These are phyloP conservation scores for Hirsutella minnesotensis DNA, from an alignment of 2,329 filamentous ascomycete genomes.

Conservation along the genomic window DNA sequence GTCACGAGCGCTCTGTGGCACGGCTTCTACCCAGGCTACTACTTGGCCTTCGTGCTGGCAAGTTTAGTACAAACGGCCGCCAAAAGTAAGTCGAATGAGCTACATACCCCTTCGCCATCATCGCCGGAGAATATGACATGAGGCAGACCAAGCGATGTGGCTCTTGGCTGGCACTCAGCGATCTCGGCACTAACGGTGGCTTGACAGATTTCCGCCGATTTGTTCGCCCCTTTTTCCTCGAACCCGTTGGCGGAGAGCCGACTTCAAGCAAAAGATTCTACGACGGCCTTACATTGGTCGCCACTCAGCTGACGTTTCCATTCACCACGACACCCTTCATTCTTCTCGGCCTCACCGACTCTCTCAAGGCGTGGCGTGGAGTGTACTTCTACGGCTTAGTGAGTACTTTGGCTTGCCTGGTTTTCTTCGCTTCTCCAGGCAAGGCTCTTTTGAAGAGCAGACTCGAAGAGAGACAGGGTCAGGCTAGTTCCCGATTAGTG, in stretches of 20 bases:
- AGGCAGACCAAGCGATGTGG: neutral
- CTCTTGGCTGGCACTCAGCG: neutral
- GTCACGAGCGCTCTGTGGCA: conserved; percentile 94
- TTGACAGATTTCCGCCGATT: conserved; percentile 71
- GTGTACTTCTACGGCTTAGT: conserved; percentile 82
- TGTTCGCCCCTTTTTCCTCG: conserved; percentile 84
- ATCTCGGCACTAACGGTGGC: neutral
- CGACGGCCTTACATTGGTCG: conserved; percentile 62
- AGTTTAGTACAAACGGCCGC: conserved; percentile 87
- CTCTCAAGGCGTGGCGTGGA: conserved; percentile 64
- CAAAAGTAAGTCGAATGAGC: conserved; percentile 57
- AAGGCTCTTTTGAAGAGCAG: conserved; percentile 47
- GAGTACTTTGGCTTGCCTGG: conserved; percentile 51
- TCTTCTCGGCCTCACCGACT: conserved; percentile 60
- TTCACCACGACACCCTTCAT: conserved; percentile 81
- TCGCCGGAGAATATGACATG: no score
- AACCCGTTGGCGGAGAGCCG: conserved; percentile 58
- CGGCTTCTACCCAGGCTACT: conserved; percentile 95
- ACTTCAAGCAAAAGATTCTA: conserved; percentile 73
- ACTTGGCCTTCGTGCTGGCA: conserved; percentile 78
- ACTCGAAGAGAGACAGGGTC: conserved; percentile 45
- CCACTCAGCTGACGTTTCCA: conserved; percentile 72
- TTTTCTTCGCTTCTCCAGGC: conserved; percentile 69
- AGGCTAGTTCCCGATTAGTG: conserved; percentile 31
- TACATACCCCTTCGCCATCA: no score